Percentiles rank a stretch among this genome's conserved stretches.
phyloP scores from a whole-genome alignment of 2,329 filamentous ascomycete species.

The Colletotrichum eremochloae region DNA sequence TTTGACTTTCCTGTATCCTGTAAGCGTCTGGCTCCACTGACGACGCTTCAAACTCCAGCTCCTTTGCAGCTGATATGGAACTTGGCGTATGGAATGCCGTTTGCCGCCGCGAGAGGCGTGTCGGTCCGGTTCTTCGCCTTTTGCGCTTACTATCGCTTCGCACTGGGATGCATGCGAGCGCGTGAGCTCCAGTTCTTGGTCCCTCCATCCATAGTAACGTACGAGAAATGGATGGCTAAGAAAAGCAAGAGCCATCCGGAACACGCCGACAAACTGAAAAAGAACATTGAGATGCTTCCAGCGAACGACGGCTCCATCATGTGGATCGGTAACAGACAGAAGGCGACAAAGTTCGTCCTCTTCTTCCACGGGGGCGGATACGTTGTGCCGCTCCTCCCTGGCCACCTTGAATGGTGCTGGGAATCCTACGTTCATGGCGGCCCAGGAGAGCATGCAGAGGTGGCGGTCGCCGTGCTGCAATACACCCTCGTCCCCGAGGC shows the following conservation, averaged over 20 bases:
- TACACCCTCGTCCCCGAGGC: conserved; percentile 41
- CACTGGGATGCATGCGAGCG: conserved; percentile 23
- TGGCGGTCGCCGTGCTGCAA: conserved; percentile 40
- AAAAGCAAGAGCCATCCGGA: conserved; percentile 38
- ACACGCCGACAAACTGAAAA: conserved; percentile 12
- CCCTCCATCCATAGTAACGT: conserved; percentile 43
- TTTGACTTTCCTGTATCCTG: neutral
- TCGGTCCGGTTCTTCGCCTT: conserved; percentile 42
- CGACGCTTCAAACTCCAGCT: conserved; percentile 23
- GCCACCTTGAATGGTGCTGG: conserved; percentile 48
- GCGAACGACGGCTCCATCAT: conserved; percentile 43
- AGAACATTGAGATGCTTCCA: conserved; percentile 28
- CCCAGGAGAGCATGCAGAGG: conserved; percentile 21
- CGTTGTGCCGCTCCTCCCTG: conserved; percentile 42
- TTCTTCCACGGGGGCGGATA: conserved; percentile 52
- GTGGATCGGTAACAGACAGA: conserved; percentile 49
- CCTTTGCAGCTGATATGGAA: conserved; percentile 37
- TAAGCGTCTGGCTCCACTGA: neutral
- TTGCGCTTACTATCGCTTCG: conserved; percentile 42
- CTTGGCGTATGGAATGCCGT: conserved; percentile 28
- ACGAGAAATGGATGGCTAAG: conserved; percentile 45
- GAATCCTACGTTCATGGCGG: conserved; percentile 44
- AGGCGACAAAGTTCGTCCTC: conserved; percentile 47
- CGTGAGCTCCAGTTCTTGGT: conserved; percentile 45
- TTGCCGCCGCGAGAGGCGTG: conserved; percentile 43